These are phyloP conservation scores for Salvia rosmarinus DNA, from an alignment of 257 asterid genomes.

Conservation along the genomic window DNA sequence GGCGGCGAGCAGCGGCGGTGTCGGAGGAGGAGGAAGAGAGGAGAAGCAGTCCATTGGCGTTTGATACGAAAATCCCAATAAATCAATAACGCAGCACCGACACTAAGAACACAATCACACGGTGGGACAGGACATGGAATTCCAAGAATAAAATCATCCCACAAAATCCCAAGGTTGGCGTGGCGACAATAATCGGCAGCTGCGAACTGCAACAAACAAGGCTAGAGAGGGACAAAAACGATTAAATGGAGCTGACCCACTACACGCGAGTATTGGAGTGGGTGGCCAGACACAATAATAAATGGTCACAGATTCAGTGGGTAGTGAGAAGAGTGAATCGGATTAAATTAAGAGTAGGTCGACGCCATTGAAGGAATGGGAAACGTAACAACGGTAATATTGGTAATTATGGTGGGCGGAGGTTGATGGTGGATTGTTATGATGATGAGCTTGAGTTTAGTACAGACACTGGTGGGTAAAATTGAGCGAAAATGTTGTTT, in stretches of 20 bases:
- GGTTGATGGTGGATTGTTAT: slow-evolving; percentile 5
- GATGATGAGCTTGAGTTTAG: too few species aligned
- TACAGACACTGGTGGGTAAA: too few species aligned
- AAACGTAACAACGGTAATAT: slow-evolving; percentile 16
- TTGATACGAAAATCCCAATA: slow-evolving; percentile 13
- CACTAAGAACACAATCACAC: slow-evolving; percentile 9
- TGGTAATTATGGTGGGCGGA: slow-evolving; percentile 31
- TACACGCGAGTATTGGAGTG: slow-evolving; percentile 23
- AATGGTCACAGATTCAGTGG: slow-evolving; percentile 41
- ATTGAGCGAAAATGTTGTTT: too few species aligned
- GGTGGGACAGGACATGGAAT: slow-evolving; percentile 24
- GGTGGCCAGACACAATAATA: slow-evolving; percentile 46
- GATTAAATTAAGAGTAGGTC: slow-evolving; percentile 31
- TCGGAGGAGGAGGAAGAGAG: slow-evolving; percentile 35
- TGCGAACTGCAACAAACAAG: slow-evolving; percentile 19
- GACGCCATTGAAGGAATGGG: slow-evolving; percentile 37
- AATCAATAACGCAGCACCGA: slow-evolving; percentile 39
- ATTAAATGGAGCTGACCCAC: slow-evolving; percentile 51
- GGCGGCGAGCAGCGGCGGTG: slow-evolving; percentile 33
- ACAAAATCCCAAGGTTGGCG: not conserved
- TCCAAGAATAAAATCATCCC: slow-evolving; percentile 23
- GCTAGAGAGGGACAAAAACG: slow-evolving; percentile 12
- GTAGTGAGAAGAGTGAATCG: not conserved
- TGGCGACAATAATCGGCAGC: not conserved
- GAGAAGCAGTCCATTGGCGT: slow-evolving; percentile 36